Percentiles rank a stretch among this genome's conserved stretches.
Evolutionary conservation across 1,284 basidiomycete genomes (phyloP).

Genomic region (Cryptococcus sp.): DNA sequence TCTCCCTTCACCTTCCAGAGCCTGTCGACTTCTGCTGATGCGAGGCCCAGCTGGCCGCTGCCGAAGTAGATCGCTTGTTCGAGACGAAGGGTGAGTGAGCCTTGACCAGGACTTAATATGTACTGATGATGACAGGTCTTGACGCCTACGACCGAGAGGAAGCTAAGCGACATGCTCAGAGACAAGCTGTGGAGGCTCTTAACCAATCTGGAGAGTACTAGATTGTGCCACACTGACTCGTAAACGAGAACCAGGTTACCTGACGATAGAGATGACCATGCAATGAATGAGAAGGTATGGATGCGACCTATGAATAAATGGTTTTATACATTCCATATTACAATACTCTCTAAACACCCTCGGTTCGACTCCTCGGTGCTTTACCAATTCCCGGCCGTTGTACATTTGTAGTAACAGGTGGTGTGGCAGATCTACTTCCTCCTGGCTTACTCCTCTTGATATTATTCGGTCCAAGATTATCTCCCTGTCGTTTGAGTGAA

Average conservation of each 20-base stretch:
- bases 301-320: background rate
- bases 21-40: too few relatives aligned
- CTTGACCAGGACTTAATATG: background rate
- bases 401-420: background rate
- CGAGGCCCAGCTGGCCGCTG: too few relatives aligned
- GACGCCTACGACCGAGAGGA: conserved; percentile 37
- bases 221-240: background rate
- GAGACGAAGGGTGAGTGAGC: conserved; percentile 40
- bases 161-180: conserved; percentile 36
- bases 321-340: background rate
- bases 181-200: conserved; percentile 32
- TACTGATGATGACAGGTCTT: conserved; percentile 21
- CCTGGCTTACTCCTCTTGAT: background rate
- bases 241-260: background rate
- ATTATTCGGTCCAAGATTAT: background rate
- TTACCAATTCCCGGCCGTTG: background rate
- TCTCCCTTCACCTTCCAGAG: too few relatives aligned
- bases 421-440: conserved; percentile 8
- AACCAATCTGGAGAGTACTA: conserved; percentile 37
- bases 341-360: background rate
- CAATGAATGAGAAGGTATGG: background rate
- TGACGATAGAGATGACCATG: background rate
- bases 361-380: background rate
- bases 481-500: background rate
- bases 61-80: conserved; percentile 45